Base-by-base conservation (phyloP, 495 filamentous ascomycete genomes). In the Aspergillus campestris region DNA sequence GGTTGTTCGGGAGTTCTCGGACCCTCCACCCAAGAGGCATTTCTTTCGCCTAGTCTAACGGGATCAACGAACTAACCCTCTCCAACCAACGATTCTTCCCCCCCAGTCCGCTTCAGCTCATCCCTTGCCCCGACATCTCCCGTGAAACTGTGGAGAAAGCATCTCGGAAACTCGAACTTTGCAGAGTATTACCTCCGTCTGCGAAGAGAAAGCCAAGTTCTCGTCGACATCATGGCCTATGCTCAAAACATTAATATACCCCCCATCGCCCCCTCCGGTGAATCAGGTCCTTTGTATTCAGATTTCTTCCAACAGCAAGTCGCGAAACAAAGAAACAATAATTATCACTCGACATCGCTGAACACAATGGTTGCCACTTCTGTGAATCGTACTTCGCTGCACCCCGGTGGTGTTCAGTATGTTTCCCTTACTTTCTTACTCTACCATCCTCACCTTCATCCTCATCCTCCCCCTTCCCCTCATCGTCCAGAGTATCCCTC, bases 391-490 rank as follows among this genome's bases (percentile, higher is more conserved):
- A 94, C 87, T 58, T 79, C 78, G 50, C 79, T 94, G 60, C 84
- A 96, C 77, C 91, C 91, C 48, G 73, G 83, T 64, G 91, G 91
- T 82, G 86, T 97, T 42, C 77, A 85, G 89, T 95, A 75, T 73
- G 87, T 79, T 47, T 34, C 41, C 57, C 48, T 38, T 33, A 45
- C 52, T 38, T 37, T 40, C 24, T 58, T 18, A 42, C 45, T 47
- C 18, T 33, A 53, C 14, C 45, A 10, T 18, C 34, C 30, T 45
- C 35, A 40, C 13, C 30, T 13, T 11, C 34, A 7, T 28, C n/a
- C 11, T n/a, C 24, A 32, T 29, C 15, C n/a, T n/a, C 33, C 31
- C 14, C 6, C 41, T 43, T 14, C 29, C 8, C 14, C 14, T 37
- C 15, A 13, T 40, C 9, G 4, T 39, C 12, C 24, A 35, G n/a